Conservation (phyloP, 2,329 filamentous ascomycete genomes). For the Ophioceras dolichostomum region DNA sequence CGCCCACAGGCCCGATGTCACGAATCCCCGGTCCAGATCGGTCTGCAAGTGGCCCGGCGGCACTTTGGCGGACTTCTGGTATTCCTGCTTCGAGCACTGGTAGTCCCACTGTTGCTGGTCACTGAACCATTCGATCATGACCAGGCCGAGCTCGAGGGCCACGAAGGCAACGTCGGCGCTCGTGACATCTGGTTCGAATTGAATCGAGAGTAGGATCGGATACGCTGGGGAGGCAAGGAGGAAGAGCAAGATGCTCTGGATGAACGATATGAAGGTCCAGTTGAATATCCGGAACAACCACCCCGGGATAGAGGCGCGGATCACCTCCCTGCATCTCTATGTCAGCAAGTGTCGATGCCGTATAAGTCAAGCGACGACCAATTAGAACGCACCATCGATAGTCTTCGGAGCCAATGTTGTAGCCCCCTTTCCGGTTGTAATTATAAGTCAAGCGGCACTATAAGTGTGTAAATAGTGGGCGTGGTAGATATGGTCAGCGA, state of each 20-base stretch:
- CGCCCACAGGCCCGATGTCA: constrained; percentile 72
- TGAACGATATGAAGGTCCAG: constrained; percentile 74
- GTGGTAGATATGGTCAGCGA: not conserved
- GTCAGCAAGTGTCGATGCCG: constrained; percentile 12
- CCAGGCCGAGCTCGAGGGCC: constrained; percentile 31
- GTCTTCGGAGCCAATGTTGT: constrained; percentile 79
- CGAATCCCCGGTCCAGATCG: constrained; percentile 83
- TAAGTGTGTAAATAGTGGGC: constrained; percentile 7
- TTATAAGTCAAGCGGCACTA: constrained; percentile 82
- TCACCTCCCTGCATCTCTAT: constrained; percentile 42
- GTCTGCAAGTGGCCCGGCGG: constrained; percentile 51
- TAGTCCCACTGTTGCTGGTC: constrained; percentile 93
- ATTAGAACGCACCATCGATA: constrained; percentile 61
- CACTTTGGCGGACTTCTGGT: constrained; percentile 60
- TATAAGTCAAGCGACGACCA: too few relatives aligned
- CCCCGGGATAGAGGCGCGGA: constrained; percentile 52
- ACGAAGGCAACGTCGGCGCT: constrained; percentile 35
- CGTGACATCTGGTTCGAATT: constrained; percentile 39
- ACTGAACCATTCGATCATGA: constrained; percentile 63
- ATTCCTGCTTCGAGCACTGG: constrained; percentile 68
- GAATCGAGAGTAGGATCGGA: constrained; percentile 61
- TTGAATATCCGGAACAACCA: constrained; percentile 75
- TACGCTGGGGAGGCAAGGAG: constrained; percentile 68
- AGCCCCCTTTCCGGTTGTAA: constrained; percentile 93
- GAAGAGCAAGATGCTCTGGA: constrained; percentile 74